Base-by-base conservation (phyloP, 768 basidiomycete species). In the Crucibulum laeve region DNA sequence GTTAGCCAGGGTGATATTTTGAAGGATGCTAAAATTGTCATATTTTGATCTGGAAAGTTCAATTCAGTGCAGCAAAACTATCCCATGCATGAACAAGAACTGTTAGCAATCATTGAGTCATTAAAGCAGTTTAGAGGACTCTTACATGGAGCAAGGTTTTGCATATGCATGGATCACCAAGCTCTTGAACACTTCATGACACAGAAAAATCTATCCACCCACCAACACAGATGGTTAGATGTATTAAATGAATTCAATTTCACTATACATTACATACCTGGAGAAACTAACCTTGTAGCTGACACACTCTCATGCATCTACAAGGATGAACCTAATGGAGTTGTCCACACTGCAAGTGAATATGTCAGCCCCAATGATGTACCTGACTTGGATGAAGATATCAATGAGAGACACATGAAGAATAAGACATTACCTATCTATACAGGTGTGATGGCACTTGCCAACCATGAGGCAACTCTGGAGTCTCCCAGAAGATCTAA, bases 71-170 rank as follows among this genome's bases (percentile, higher is more conserved):
- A 55, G 25, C n/a, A 1, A 15, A 68, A 69, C 38, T 72, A 71
- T 32, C 62, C 65, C 0, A 55, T 63, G 0, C 67, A 71, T 30
- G 59, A 71, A 42, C 61, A 65, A 41, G 66, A 70, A 43, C 42
- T 71, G 0, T 45, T 69, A 0, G 65, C 68, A 0, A 64, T 73
- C 7, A 50, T 71, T 0, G 46, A 57, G 2, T 61, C 63, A 0
- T 48, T 63, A 0, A 45, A 56, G 30, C 52, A 56, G 15, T 69
- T 58, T 58, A 25, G 53, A 0, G 43, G 39, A 0, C 40, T 48
- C 32, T 38, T 57, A 0, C 21, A 58, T 0, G 55, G 63, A 0
- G 21, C 26, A 1, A 15, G 21, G 1, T 52, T 58, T 53, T 3
- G 34, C 0, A 51, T 72, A 4, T 63, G 45, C 33, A 67, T 68